phyloP scores from a whole-genome alignment of 2,329 filamentous ascomycete species.

The Exophiala dermatitidis region DNA sequence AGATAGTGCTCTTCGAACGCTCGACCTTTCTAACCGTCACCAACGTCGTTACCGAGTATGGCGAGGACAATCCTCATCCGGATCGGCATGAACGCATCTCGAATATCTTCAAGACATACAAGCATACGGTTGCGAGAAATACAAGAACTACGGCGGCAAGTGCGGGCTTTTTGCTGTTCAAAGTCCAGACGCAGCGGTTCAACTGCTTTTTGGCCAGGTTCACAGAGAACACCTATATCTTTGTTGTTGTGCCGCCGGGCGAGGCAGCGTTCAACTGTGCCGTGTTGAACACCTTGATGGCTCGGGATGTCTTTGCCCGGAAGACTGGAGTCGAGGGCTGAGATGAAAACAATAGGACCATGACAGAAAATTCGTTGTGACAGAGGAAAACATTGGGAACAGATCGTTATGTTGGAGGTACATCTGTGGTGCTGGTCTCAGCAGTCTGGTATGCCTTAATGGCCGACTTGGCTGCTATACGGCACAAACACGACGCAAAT shows the following conservation, averaged over 20 bases:
- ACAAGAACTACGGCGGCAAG: constrained; percentile 39
- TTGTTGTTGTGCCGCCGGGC: constrained; percentile 82
- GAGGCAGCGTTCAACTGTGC: constrained; percentile 88
- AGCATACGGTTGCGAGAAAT: constrained; percentile 58
- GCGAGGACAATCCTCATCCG: constrained; percentile 67
- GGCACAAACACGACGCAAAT: no score
- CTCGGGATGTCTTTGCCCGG: constrained; percentile 70
- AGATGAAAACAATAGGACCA: not conserved
- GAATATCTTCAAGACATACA: constrained; percentile 98
- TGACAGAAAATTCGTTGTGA: no score
- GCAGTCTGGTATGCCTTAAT: no score
- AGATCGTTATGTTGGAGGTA: no score
- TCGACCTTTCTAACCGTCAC: constrained; percentile 97
- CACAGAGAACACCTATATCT: constrained; percentile 95
- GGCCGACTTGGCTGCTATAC: no score
- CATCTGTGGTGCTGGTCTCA: no score
- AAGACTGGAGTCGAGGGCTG: constrained; percentile 26
- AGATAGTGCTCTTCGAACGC: constrained; percentile 89
- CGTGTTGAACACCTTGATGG: constrained; percentile 81
- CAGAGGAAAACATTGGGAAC: no score
- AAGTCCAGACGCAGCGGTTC: constrained; percentile 55
- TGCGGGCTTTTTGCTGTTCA: constrained; percentile 41
- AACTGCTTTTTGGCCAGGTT: constrained; percentile 93
- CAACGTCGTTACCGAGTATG: constrained; percentile 56
- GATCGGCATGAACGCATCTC: constrained; percentile 92